Conservation (phyloP, 345 rosid species). For the Nephelium lappaceum region DNA sequence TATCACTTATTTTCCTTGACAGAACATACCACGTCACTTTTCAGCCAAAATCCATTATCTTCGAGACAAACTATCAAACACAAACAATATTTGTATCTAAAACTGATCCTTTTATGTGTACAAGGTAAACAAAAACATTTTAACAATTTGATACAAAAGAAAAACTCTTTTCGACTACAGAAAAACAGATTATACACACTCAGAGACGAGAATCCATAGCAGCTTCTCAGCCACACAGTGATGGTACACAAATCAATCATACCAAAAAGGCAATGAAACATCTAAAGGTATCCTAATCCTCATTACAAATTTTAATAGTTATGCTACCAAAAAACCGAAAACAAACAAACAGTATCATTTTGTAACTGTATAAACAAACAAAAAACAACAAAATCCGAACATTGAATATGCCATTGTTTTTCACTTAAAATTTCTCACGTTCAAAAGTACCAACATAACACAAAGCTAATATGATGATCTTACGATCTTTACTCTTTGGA, state of each 20-base stretch:
- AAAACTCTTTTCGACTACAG: too few relatives aligned
- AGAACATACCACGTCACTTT: too few relatives aligned
- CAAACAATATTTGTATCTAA: too few relatives aligned
- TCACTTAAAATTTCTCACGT: not conserved
- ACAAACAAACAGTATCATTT: not conserved
- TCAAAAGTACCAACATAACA: not conserved
- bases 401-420: not conserved
- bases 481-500: conserved; percentile 49
- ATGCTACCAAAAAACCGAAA: not conserved
- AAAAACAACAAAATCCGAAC: not conserved
- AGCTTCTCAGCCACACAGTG: not conserved
- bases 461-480: not conserved
- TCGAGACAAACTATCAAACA: too few relatives aligned
- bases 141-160: not conserved
- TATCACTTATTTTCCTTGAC: not conserved
- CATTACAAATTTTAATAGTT: not conserved
- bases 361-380: not conserved
- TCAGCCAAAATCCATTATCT: too few relatives aligned
- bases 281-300: not conserved
- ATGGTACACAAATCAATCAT: not conserved
- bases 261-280: not conserved
- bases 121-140: not conserved
- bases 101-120: too few relatives aligned
- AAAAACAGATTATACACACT: too few relatives aligned
- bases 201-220: too few relatives aligned